Base-by-base conservation (phyloP, 805 yeast genomes). In the Candida tammaniensis region DNA sequence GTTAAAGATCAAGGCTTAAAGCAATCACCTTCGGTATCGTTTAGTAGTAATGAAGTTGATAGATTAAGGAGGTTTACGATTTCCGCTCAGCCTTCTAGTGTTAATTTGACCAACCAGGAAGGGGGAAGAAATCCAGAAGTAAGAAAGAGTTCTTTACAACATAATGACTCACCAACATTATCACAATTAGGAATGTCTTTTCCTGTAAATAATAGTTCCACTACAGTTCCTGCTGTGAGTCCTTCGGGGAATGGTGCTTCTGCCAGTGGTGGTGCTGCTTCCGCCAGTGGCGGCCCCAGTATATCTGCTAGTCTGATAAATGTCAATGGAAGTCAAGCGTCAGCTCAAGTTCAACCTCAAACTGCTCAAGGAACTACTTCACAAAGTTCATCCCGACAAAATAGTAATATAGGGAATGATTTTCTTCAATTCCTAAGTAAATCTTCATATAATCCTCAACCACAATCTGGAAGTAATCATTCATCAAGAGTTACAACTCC, bases 51-150 rank as follows among this genome's bases (percentile, higher is more conserved):
- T 29, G 45, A 42, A 15, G 61, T 52, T 33, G 73, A 67, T 27
- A 51, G 63, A 27, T 47, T 61, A 9, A 46, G 72, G 30, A 44
- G 73, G 20, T 67, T 67, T 46, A 65, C 72, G 7, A 67, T 67
- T 15, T 55, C 64, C 6, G 68, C 73, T 2, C 70, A 67, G 35
- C 73, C 73, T 3, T 64, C 68, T 20, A 38, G 59, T 7, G 56
- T 51, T 7, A 61, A 54, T 33, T 42, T 61, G 8, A 31, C 52
- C 8, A 38, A 27, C 17, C 25, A 14, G n/a, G 39, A 35, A 13
- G 20, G 4, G 2, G 22, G 39, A 12, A 43, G 35, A 12, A 27
- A 26, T 17, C 21, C 33, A 4, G n/a, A n/a, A n/a, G n/a, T n/a
- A n/a, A n/a, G n/a, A n/a, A n/a, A n/a, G n/a, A 7, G 9, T 19